phyloP scores from a whole-genome alignment of 2,329 filamentous ascomycete species.

The Aspergillus amoenus region DNA sequence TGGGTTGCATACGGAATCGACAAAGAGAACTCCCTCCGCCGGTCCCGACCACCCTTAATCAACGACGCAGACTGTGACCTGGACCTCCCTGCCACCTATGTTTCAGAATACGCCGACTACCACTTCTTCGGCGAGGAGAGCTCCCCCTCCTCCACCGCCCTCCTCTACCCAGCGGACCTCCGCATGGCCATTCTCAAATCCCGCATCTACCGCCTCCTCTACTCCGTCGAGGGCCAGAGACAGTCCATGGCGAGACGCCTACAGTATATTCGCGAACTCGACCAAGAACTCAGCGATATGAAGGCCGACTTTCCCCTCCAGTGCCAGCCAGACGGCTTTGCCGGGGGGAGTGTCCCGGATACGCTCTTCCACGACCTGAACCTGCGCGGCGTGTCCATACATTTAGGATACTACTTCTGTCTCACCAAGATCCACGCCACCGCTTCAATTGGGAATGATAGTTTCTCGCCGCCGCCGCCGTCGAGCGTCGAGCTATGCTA shows the following conservation, averaged over 20 bases:
- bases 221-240: slow-evolving; percentile 15
- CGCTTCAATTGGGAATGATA: background rate
- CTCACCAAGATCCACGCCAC: slow-evolving; percentile 25
- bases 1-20: slow-evolving; percentile 27
- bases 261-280: slow-evolving; percentile 26
- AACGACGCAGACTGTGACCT: slow-evolving; percentile 26
- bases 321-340: slow-evolving; percentile 20
- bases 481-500: slow-evolving; percentile 27
- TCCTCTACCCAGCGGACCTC: slow-evolving; percentile 26
- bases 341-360: slow-evolving; percentile 16
- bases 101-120: slow-evolving; percentile 16
- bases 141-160: slow-evolving; percentile 14
- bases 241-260: slow-evolving; percentile 20
- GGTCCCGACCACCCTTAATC: slow-evolving; percentile 21
- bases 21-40: slow-evolving; percentile 24
- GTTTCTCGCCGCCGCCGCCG: slow-evolving; percentile 10
- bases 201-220: slow-evolving; percentile 22
- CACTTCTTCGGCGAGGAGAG: slow-evolving; percentile 18
- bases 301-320: slow-evolving; percentile 18
- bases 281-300: slow-evolving; percentile 23
- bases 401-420: slow-evolving; percentile 28
- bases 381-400: slow-evolving; percentile 23
- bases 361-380: slow-evolving; percentile 26
- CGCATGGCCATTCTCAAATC: slow-evolving; percentile 25
- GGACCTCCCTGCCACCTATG: slow-evolving; percentile 22